Evolutionary conservation across 495 filamentous ascomycete genomes (phyloP), one percentile per base, ranked within the genome.

Genomic region (Hyaloscypha hepaticicola): DNA sequence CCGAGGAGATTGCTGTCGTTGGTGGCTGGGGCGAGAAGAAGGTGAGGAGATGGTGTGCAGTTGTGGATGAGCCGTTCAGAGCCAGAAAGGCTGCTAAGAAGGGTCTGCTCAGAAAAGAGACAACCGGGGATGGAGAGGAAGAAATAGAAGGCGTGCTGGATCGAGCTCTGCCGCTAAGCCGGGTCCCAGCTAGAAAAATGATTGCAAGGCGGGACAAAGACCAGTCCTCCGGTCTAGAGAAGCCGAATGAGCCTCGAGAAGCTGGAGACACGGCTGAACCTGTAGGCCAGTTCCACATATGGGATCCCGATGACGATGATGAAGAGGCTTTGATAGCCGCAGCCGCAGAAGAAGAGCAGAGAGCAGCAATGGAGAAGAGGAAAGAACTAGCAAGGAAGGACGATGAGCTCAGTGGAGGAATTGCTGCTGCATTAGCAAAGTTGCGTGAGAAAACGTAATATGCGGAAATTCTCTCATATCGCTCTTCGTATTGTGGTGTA

Each of bases 1-100:
- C 90, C 1, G 96, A 99, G 69, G 89, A 96, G 74, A 79, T 98
- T 51, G 82, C 85, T 28, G 74, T 90, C 49, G 85, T 99, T 28
- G 83, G 88, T 6, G 95, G 95, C 11, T 98, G 93, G 93, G 95
- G 95, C 21, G 91, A 96, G 78, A 94, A 89, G 78, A 99, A 98
- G 75, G 91, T 97, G 7, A 85, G 87, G 70, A 82, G 83, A 60
- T 98, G 94, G 92, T 89, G 85, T 70, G 82, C 76, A 58, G 87
- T 87, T 4, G 91, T 97, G 7, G 80, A 90, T 58, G 92, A 96
- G 76, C 90, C 89, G 7, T 97, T 97, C 69, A 76, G 90, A 66
- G 85, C 89, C 11, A 84, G 86, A 70, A 88, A 86, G 61, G 84
- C 89, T 2, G 85, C 83, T 33, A 90, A 80, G 73, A 74, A 82